Percentiles rank a stretch among this genome's conserved stretches.
Evolutionary conservation across 257 asterid species (phyloP).

Genomic region (Solanum chiquidenum): DNA sequence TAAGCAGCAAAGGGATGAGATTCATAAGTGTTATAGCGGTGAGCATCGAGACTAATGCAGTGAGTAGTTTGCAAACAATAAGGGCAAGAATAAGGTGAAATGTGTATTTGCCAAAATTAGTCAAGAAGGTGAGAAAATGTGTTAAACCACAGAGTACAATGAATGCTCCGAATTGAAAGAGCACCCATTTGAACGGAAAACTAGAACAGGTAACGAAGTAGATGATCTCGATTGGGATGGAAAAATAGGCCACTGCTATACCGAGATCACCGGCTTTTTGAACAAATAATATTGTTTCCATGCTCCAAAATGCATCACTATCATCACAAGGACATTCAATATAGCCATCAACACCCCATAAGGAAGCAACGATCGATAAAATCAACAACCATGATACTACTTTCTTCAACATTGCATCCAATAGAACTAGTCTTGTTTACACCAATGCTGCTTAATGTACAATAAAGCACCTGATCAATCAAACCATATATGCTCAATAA

Average conservation of each 20-base stretch:
- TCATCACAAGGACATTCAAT: constrained; percentile 70
- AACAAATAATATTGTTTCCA: constrained; percentile 48
- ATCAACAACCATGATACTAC: constrained; percentile 36
- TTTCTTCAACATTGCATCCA: constrained; percentile 54
- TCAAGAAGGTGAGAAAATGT: constrained; percentile 85
- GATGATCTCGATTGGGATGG: constrained; percentile 89
- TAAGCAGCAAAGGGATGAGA: constrained; percentile 70
- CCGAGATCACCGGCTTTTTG: constrained; percentile 76
- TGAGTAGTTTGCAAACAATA: constrained; percentile 67
- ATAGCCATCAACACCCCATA: constrained; percentile 35
- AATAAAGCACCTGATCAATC: constrained; percentile 2
- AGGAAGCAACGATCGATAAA: constrained; percentile 19
- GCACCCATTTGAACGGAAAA: constrained; percentile 90
- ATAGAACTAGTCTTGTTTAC: constrained; percentile 3
- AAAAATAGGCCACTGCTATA: constrained; percentile 91
- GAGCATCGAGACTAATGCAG: constrained; percentile 80
- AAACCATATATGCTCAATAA: constrained; percentile 3
- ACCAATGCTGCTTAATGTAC: constrained; percentile 8
- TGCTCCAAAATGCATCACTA: constrained; percentile 62
- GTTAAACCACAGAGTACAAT: constrained; percentile 94
- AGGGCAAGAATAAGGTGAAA: constrained; percentile 79
- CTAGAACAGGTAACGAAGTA: constrained; percentile 76
- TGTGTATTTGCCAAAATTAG: constrained; percentile 77
- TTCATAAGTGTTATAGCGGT: constrained; percentile 74
- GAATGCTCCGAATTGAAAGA: constrained; percentile 72